These are phyloP conservation scores for Colletotrichum simmondsii DNA, from an alignment of 2,329 filamentous ascomycete species.

Conservation along the genomic window DNA sequence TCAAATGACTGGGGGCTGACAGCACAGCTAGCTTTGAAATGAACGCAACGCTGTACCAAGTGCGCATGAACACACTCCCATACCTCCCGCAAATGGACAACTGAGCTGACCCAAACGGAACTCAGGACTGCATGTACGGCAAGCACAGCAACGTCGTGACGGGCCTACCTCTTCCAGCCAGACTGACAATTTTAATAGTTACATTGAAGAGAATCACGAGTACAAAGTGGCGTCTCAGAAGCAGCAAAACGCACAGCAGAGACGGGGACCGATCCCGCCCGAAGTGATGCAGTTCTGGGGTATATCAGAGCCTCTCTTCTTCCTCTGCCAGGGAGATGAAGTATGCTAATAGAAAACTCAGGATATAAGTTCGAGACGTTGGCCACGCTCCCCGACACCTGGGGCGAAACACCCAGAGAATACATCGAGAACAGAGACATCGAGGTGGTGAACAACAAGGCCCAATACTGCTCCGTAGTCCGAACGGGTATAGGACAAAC, in stretches of 20 bases:
- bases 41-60: constrained; percentile 93
- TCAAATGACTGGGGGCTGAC: background rate
- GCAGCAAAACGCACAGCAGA: constrained; percentile 65
- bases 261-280: constrained; percentile 62
- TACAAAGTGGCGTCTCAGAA: constrained; percentile 74
- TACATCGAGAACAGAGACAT: constrained; percentile 82
- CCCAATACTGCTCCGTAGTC: constrained; percentile 96
- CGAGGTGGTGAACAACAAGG: constrained; percentile 84
- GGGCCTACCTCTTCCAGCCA: background rate
- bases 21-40: constrained; percentile 80
- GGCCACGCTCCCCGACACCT: constrained; percentile 78
- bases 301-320: constrained; percentile 46
- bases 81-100: constrained; percentile 20
- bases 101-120: constrained; percentile 25
- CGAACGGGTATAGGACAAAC: constrained; percentile 85
- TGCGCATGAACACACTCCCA: constrained; percentile 53
- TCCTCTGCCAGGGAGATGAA: constrained; percentile 1
- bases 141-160: background rate
- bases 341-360: constrained; percentile 46
- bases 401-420: constrained; percentile 77
- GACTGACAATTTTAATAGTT: constrained; percentile 62
- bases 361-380: constrained; percentile 98
- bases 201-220: constrained; percentile 90
- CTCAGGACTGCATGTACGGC: constrained; percentile 65
- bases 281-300: constrained; percentile 96